Percentiles rank a stretch among this genome's conserved stretches.
These are phyloP conservation scores for Diutina sp. DNA, from an alignment of 1,139 yeast genomes.

Conservation along the genomic window DNA sequence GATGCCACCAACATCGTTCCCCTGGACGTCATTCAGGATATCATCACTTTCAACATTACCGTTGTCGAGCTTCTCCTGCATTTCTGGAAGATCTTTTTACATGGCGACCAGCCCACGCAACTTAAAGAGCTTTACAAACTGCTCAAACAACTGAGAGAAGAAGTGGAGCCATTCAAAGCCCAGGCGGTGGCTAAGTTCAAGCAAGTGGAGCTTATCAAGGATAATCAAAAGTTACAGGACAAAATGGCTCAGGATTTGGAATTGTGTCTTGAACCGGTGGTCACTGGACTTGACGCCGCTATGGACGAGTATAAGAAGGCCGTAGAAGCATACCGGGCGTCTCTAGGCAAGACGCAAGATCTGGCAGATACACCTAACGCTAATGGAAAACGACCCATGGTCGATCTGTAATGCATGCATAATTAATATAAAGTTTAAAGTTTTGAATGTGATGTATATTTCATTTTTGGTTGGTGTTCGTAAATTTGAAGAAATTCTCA, in stretches of 20 bases:
- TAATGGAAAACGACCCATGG: conserved; percentile 1
- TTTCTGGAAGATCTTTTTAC: conserved; percentile 28
- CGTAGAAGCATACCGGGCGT: neutral
- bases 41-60: conserved; percentile 26
- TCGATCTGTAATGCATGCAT: neutral
- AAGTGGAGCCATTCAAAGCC: conserved; percentile 13
- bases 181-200: conserved; percentile 5
- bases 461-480: too few relatives aligned
- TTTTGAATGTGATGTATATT: too few relatives aligned
- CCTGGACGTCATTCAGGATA: conserved; percentile 17
- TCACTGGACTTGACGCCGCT: conserved; percentile 9
- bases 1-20: conserved; percentile 14
- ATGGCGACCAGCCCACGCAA: conserved; percentile 26
- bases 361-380: neutral
- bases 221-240: conserved; percentile 21
- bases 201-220: conserved; percentile 6
- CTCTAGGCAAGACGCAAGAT: neutral
- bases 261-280: conserved; percentile 10
- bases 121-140: conserved; percentile 24
- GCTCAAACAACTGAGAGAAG: conserved; percentile 20
- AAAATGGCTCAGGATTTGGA: conserved; percentile 22
- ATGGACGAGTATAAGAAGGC: neutral
- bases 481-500: too few relatives aligned
- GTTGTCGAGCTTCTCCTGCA: conserved; percentile 31
- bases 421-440: neutral